Percentiles rank a stretch among this genome's conserved stretches.
Conservation (phyloP, 2,329 filamentous ascomycete genomes). For the Huntiella savannae region DNA sequence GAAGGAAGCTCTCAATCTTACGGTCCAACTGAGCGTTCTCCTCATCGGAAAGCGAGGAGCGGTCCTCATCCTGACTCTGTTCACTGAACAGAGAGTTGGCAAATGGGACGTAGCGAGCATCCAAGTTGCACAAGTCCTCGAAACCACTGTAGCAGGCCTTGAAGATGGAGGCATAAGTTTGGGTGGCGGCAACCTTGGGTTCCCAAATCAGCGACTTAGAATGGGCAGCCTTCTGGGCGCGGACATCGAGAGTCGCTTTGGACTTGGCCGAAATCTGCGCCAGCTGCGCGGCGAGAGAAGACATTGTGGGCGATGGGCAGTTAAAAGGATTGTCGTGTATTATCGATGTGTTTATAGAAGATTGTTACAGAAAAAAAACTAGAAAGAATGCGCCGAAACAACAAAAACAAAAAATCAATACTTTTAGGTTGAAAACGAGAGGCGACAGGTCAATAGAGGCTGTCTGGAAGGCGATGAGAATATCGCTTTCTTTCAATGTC, state of each 20-base stretch:
- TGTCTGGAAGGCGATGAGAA: background rate
- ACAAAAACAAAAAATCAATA: constrained; percentile 1
- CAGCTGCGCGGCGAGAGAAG: constrained; percentile 81
- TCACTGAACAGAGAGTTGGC: constrained; percentile 72
- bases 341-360: background rate
- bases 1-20: constrained; percentile 65
- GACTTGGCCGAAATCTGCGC: constrained; percentile 80
- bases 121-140: constrained; percentile 74
- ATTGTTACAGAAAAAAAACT: background rate
- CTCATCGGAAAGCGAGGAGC: constrained; percentile 59
- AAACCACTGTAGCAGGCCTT: constrained; percentile 77
- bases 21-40: constrained; percentile 70
- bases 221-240: constrained; percentile 79
- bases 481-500: background rate
- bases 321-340: background rate
- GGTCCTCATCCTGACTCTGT: constrained; percentile 76
- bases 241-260: constrained; percentile 77
- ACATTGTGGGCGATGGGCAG: constrained; percentile 39
- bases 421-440: constrained; percentile 1
- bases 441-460: background rate
- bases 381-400: constrained; percentile 1
- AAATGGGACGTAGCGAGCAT: constrained; percentile 59
- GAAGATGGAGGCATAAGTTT: constrained; percentile 81
- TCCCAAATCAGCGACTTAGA: constrained; percentile 93
- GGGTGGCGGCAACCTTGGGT: constrained; percentile 59